A percentile compares a stretch with the other conserved stretches of the same genome.
Conservation (phyloP, 2,329 filamentous ascomycete species). For the Neofusicoccum laricinum region DNA sequence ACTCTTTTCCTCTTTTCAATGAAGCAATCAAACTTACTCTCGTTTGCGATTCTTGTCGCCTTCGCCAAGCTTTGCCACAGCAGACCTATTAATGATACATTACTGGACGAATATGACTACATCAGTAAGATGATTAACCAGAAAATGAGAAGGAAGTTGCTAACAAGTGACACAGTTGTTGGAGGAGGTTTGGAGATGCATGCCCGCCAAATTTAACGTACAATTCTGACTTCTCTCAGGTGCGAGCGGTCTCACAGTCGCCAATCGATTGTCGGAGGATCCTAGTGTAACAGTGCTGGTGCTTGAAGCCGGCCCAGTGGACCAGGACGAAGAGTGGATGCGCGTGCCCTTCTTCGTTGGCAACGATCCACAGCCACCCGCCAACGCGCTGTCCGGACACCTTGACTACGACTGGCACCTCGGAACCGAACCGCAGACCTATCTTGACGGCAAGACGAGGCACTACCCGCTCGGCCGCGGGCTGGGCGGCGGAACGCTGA, state of each 20-base stretch:
- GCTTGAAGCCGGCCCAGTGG: slow-evolving; percentile 28
- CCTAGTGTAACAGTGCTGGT: slow-evolving; percentile 26
- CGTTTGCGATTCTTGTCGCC: not conserved
- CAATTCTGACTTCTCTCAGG: not conserved
- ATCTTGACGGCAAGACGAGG: not conserved
- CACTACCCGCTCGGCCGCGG: slow-evolving; percentile 16
- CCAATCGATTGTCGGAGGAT: slow-evolving; percentile 29
- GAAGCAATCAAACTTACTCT: not conserved
- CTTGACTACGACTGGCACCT: slow-evolving; percentile 32
- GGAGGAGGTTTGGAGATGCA: not conserved
- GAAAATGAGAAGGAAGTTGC: not conserved
- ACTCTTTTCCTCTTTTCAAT: not conserved
- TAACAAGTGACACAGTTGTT: not conserved
- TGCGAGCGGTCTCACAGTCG: slow-evolving; percentile 18
- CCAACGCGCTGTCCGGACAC: slow-evolving; percentile 27
- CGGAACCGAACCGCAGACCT: slow-evolving; percentile 28
- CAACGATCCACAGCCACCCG: slow-evolving; percentile 20
- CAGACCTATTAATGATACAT: slow-evolving; percentile 3
- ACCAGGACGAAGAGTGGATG: slow-evolving; percentile 23
- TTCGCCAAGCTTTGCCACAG: not conserved
- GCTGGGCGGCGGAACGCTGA: slow-evolving; percentile 19
- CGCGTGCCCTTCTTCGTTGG: slow-evolving; percentile 9
- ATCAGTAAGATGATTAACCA: not conserved
- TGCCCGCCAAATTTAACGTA: not conserved
- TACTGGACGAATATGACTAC: slow-evolving; percentile 7